Evolutionary conservation across 805 yeast genomes (phyloP), one percentile per base, ranked within the genome.

Genomic region (Myxozyma lipomycoides): DNA sequence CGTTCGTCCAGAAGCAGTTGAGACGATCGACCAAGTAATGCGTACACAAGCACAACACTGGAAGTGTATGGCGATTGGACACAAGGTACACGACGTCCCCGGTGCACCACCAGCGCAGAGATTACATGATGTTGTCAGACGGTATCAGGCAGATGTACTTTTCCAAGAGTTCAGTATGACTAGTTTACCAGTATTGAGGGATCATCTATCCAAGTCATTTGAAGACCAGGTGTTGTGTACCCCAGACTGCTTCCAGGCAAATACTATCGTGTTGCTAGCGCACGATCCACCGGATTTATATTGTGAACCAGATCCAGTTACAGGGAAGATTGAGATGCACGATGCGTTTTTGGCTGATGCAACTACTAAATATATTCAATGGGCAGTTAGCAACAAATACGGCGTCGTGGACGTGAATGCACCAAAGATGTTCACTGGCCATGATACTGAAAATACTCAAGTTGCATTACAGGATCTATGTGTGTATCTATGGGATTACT

Each of bases 211-310:
- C 1, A 59, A 73, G 3, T 78, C 77, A 32, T 72, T 75, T 61
- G 85, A 78, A 48, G 86, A 78, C 64, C 83, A 78, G 60, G 79
- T 83, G 10, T 64, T 87, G 42, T 82, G 90, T n/a, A 77, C 90
- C 12, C 82, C 87, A 9, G 76, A 79, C 48, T 76, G 90, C 23
- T 77, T 78, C 10, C 43, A 55, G 6, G 70, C 82, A 35, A 76
- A 79, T n/a, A 78, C 84, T 4, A 67, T 90, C 4, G 70, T 89
- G 7, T 71, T 91, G 6, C 66, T 86, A 4, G 79, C 90, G 18
- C 98, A 90, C 67, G 98, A 90, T 62, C 87, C 97, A 2, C 86
- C 96, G 4, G 90, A 88, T 52, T 76, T 93, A 4, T 89, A 96
- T 95, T 95, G 95, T 1, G 80, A 83, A 58, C 71, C 83, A 36